A percentile compares a stretch with the other conserved stretches of the same genome.
Conservation (phyloP, 148 eudicot species). For the Pouteria glomerata region DNA sequence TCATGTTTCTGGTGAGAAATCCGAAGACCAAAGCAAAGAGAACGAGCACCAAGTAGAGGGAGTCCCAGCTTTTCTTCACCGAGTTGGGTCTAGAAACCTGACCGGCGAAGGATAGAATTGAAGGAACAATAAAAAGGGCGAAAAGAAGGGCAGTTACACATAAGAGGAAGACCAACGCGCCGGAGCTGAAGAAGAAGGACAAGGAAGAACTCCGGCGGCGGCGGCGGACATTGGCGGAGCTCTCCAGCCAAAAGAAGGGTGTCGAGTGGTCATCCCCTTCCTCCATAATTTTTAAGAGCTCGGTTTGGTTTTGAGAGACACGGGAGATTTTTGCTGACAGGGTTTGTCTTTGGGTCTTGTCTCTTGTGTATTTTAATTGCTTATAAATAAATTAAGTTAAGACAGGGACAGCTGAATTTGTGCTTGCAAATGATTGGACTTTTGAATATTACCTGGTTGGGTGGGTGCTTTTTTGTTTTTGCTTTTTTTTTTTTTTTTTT, state of each 20-base stretch:
- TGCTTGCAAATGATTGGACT: too few species aligned
- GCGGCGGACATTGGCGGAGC: slow-evolving; percentile 30
- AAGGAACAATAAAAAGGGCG: slow-evolving; percentile 28
- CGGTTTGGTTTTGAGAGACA: background rate
- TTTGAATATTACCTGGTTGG: too few species aligned
- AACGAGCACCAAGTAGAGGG: slow-evolving; percentile 61
- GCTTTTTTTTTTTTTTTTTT: too few species aligned
- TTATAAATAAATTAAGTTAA: too few species aligned
- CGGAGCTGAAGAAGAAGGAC: slow-evolving; percentile 35
- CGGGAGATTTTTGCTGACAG: too few species aligned
- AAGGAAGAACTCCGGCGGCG: slow-evolving; percentile 31
- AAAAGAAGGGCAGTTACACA: slow-evolving; percentile 27
- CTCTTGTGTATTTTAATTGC: too few species aligned
- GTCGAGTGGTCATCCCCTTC: slow-evolving; percentile 30
- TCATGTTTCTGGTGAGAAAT: slow-evolving; percentile 49
- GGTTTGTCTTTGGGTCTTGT: too few species aligned
- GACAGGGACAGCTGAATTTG: too few species aligned
- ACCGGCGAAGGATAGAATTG: slow-evolving; percentile 32
- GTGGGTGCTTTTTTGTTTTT: too few species aligned
- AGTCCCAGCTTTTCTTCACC: slow-evolving; percentile 78
- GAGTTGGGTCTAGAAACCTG: slow-evolving; percentile 48
- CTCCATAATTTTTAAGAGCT: slow-evolving; percentile 30
- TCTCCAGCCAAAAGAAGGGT: slow-evolving; percentile 43
- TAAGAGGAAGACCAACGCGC: slow-evolving; percentile 25
- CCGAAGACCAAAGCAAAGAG: slow-evolving; percentile 70